Evolutionary conservation across 2,329 filamentous ascomycete genomes (phyloP).

Genomic region (Hymenoscyphus fructigenus): DNA sequence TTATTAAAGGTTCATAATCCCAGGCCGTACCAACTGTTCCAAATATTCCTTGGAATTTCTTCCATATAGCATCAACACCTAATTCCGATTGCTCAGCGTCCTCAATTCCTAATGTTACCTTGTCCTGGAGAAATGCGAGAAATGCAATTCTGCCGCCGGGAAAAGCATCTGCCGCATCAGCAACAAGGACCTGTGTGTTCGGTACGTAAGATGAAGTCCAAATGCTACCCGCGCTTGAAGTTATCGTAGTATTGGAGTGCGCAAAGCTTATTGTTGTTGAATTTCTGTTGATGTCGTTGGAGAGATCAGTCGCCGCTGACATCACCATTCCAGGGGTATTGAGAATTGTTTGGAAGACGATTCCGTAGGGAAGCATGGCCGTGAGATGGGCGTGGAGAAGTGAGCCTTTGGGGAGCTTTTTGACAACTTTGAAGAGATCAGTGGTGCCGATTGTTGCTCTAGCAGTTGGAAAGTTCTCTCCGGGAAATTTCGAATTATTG

Average conservation of each 20-base stretch:
- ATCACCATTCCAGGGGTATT: neutral
- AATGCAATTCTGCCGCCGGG: neutral
- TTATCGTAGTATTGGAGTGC: neutral
- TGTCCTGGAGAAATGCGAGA: neutral
- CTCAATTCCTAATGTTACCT: neutral
- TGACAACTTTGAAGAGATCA: neutral
- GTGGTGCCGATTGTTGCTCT: neutral
- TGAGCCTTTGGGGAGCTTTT: neutral
- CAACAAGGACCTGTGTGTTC: neutral
- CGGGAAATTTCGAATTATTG: neutral
- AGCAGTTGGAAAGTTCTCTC: neutral
- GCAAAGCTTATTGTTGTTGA: neutral
- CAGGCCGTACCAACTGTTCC: neutral
- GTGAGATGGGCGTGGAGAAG: conserved; percentile 1
- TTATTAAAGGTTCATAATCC: neutral
- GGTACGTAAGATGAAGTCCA: neutral
- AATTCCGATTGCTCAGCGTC: neutral
- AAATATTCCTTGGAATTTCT: neutral
- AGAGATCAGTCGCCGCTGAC: neutral
- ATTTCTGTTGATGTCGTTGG: neutral
- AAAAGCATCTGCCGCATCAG: neutral
- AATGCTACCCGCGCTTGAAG: neutral
- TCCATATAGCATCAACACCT: neutral
- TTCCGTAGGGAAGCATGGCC: neutral
- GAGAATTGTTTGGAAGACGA: neutral